phyloP scores from a whole-genome alignment of 2,329 filamentous ascomycete genomes.

The Sarocladium oryzae region DNA sequence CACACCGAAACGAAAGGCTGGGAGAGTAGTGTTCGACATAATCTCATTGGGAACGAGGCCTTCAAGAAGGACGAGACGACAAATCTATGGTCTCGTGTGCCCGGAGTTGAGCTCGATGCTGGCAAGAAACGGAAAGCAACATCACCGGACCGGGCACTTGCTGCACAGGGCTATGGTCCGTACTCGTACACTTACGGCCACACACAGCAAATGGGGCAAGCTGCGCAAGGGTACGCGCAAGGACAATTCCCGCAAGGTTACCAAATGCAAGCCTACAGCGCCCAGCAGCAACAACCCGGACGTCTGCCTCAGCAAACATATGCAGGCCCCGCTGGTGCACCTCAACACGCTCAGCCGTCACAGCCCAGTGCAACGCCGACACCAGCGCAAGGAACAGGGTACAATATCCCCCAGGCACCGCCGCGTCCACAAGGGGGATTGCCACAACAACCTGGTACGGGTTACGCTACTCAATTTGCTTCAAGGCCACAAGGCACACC shows the following conservation, averaged over 20 bases:
- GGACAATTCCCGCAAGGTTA: constrained; percentile 28
- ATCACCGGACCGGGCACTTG: constrained; percentile 42
- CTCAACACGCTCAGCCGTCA: constrained; percentile 18
- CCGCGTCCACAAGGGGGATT: background rate
- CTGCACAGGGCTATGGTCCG: constrained; percentile 30
- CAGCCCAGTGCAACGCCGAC: constrained; percentile 13
- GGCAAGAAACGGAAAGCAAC: constrained; percentile 53
- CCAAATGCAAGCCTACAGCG: constrained; percentile 26
- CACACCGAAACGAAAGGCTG: constrained; percentile 57
- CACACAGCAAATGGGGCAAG: constrained; percentile 27
- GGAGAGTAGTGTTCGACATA: constrained; percentile 60
- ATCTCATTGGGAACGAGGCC: constrained; percentile 55
- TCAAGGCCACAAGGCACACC: background rate
- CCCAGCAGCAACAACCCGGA: constrained; percentile 19
- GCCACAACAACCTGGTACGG: background rate
- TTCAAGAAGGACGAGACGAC: constrained; percentile 53
- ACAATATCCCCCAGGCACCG: background rate
- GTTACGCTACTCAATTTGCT: background rate
- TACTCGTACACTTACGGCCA: constrained; percentile 29
- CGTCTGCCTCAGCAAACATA: background rate
- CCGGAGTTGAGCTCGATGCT: constrained; percentile 51
- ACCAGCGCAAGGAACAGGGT: constrained; percentile 8
- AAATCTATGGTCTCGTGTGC: constrained; percentile 51
- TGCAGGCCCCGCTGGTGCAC: background rate
- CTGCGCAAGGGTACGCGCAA: constrained; percentile 25